A percentile compares a stretch with the other conserved stretches of the same genome.
Conservation (phyloP, 2,329 filamentous ascomycete species). For the Arthrobotrys sinensis region DNA sequence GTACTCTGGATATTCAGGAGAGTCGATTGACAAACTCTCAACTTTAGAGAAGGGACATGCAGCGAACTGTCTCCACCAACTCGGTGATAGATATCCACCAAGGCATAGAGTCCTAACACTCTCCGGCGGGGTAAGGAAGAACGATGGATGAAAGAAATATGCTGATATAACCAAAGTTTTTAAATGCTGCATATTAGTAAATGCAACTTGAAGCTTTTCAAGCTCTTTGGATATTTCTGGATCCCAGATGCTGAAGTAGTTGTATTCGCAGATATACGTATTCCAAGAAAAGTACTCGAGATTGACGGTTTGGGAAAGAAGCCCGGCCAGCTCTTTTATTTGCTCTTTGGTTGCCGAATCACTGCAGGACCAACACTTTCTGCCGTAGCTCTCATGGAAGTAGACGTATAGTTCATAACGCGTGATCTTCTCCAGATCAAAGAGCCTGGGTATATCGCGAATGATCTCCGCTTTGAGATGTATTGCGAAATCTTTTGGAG, state of each 20-base stretch:
- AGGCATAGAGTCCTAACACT: constrained; percentile 4
- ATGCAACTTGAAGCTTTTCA: neutral
- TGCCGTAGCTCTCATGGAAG: no score
- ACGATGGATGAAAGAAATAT: constrained; percentile 29
- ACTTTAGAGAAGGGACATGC: neutral
- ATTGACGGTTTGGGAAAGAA: neutral
- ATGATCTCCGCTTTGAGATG: neutral
- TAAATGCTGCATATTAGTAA: constrained; percentile 2
- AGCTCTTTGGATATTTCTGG: neutral
- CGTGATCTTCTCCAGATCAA: constrained; percentile 30
- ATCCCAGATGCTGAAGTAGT: neutral
- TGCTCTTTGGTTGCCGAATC: neutral
- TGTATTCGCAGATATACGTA: neutral
- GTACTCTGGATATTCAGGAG: no score
- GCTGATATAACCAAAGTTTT: neutral
- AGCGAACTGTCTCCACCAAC: constrained; percentile 33
- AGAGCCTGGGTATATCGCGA: neutral
- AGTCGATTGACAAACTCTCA: neutral
- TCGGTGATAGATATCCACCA: neutral
- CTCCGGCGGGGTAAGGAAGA: constrained; percentile 28
- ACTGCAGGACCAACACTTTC: no score
- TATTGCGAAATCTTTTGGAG: neutral
- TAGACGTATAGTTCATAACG: neutral
- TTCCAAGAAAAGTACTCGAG: constrained; percentile 14
- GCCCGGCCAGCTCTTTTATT: neutral